These are phyloP conservation scores for Colletotrichum aenigma DNA, from an alignment of 2,329 filamentous ascomycete species.

Conservation along the genomic window DNA sequence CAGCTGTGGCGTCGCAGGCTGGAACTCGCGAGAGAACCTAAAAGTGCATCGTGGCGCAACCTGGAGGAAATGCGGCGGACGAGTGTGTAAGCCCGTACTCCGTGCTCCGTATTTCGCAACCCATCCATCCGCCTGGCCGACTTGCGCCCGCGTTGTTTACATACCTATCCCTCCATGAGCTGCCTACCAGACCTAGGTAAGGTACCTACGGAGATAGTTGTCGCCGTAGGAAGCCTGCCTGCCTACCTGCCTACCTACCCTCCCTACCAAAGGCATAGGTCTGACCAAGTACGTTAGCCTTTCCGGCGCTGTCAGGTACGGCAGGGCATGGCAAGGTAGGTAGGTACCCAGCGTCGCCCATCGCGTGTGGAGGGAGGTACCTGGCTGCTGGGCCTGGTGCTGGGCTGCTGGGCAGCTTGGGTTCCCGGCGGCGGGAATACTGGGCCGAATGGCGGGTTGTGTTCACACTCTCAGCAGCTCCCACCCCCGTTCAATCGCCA, in stretches of 20 bases:
- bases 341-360: neutral
- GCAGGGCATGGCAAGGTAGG: neutral
- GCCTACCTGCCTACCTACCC: neutral
- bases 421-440: neutral
- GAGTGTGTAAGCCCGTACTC: neutral
- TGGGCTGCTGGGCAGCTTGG: neutral
- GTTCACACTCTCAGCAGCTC: neutral
- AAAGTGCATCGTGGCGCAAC: slow-evolving; percentile 5
- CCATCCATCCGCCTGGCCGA: neutral
- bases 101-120: neutral
- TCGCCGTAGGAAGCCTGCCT: neutral
- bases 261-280: neutral
- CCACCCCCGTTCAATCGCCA: neutral
- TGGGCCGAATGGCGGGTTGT: neutral
- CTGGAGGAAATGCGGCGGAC: neutral
- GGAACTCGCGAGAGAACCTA: neutral
- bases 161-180: neutral
- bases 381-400: neutral
- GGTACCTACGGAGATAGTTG: neutral
- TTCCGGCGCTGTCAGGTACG: neutral
- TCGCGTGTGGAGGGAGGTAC: neutral
- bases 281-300: neutral
- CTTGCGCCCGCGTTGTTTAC: neutral
- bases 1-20: neutral
- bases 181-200: neutral